phyloP scores from a whole-genome alignment of 805 yeast genomes.

The Lachancea nothofagi region DNA sequence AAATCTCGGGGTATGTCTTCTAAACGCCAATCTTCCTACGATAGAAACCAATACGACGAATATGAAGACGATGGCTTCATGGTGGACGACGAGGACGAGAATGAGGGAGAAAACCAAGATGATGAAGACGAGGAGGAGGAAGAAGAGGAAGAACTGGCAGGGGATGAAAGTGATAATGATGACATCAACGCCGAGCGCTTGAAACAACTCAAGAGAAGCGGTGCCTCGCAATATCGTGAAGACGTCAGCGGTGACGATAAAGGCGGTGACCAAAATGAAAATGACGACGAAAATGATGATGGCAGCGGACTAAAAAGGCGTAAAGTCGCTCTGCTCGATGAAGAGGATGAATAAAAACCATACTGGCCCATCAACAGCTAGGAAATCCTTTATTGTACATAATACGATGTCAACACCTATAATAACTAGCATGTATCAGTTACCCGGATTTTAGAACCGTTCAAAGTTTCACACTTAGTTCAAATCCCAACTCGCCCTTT shows the following conservation, averaged over 20 bases:
- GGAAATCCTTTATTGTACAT: too few relatives aligned
- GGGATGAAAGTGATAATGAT: slow-evolving; percentile 41
- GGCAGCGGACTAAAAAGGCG: slow-evolving; percentile 12
- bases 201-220: slow-evolving; percentile 48
- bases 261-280: slow-evolving; percentile 35
- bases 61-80: slow-evolving; percentile 34
- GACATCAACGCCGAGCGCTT: slow-evolving; percentile 55
- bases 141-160: slow-evolving; percentile 38
- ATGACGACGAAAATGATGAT: slow-evolving; percentile 25
- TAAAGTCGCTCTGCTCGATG: slow-evolving; percentile 41
- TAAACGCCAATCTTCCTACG: slow-evolving; percentile 9
- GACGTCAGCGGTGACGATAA: slow-evolving; percentile 28
- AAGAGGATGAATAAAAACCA: slow-evolving; percentile 47
- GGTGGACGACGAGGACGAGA: slow-evolving; percentile 34
- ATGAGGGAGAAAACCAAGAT: slow-evolving; percentile 24
- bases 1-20: not conserved
- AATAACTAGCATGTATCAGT: too few relatives aligned
- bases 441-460: too few relatives aligned
- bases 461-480: too few relatives aligned
- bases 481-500: not conserved
- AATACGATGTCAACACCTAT: too few relatives aligned
- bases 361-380: too few relatives aligned
- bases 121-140: slow-evolving; percentile 33
- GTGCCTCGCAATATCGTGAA: slow-evolving; percentile 43
- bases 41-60: slow-evolving; percentile 22